Conservation (phyloP, 2,329 filamentous ascomycete species). For the Trichoderma asperellum region DNA sequence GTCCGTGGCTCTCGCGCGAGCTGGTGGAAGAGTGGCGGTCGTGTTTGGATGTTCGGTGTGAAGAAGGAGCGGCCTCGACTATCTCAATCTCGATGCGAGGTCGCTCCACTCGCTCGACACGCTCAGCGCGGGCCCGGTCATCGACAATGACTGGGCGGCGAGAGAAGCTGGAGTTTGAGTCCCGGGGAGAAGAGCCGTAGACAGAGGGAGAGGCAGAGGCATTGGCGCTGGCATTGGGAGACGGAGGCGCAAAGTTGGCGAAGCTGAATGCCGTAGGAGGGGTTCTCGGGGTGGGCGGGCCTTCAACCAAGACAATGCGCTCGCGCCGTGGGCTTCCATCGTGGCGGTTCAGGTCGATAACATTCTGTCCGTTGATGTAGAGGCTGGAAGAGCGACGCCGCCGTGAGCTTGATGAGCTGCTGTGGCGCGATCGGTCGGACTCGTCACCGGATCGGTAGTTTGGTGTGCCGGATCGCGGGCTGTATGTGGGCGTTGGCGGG, state of each 20-base stretch:
- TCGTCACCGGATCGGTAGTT: slow-evolving; percentile 46
- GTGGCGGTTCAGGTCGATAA: slow-evolving; percentile 42
- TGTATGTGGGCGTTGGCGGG: slow-evolving; percentile 48
- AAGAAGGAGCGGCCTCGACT: slow-evolving; percentile 36
- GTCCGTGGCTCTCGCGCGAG: slow-evolving; percentile 42
- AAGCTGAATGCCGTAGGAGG: slow-evolving; percentile 49
- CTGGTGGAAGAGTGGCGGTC: slow-evolving; percentile 44
- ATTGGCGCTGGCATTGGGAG: slow-evolving; percentile 40
- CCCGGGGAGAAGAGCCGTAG: slow-evolving; percentile 34
- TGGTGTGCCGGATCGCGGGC: slow-evolving; percentile 38
- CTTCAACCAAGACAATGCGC: slow-evolving; percentile 51
- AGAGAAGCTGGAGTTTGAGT: slow-evolving; percentile 31
- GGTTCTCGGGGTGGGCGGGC: slow-evolving; percentile 51
- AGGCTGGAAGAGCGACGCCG: slow-evolving; percentile 42
- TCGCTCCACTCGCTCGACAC: slow-evolving; percentile 12
- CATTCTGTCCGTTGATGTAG: slow-evolving; percentile 46
- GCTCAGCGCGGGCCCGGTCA: slow-evolving; percentile 39
- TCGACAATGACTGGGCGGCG: slow-evolving; percentile 46
- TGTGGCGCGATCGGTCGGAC: slow-evolving; percentile 43
- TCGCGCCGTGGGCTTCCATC: slow-evolving; percentile 43
- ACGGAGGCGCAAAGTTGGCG: slow-evolving; percentile 48
- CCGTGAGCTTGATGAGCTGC: slow-evolving; percentile 40
- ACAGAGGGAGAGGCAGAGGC: slow-evolving; percentile 35
- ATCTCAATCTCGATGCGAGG: slow-evolving; percentile 46
- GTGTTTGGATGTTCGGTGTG: slow-evolving; percentile 38